phyloP scores from a whole-genome alignment of 371 early-diverging fungal genomes.

The Mucor irregularis region DNA sequence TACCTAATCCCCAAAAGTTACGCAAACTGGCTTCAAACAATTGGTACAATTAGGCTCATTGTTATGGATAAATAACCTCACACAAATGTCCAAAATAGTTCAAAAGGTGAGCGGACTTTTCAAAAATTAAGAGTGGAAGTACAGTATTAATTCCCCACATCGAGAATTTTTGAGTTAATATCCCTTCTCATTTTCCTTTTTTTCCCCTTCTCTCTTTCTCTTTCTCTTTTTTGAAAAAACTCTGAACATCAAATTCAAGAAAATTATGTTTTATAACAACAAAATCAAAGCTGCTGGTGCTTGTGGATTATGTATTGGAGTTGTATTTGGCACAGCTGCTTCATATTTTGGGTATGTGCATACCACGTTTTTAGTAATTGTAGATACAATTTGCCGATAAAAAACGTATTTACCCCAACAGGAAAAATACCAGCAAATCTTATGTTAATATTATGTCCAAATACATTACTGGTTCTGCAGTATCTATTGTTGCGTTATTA shows the following conservation, averaged over 20 bases:
- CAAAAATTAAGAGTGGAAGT: too few species aligned
- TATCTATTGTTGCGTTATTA: slow-evolving; percentile 16
- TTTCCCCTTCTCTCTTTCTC: background rate
- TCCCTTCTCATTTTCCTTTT: background rate
- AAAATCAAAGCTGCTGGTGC: background rate
- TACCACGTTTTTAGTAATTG: background rate
- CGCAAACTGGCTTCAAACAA: too few species aligned
- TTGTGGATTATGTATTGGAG: slow-evolving; percentile 20
- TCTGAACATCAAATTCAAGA: background rate
- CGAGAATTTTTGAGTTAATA: background rate
- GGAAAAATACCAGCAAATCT: background rate
- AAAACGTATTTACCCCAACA: background rate
- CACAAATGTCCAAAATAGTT: too few species aligned
- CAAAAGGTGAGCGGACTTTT: too few species aligned
- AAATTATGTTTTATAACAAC: background rate
- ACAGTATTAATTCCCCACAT: too few species aligned
- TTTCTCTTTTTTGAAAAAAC: background rate
- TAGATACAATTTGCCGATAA: too few species aligned
- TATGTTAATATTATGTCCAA: slow-evolving; percentile 3
- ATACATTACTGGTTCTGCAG: slow-evolving; percentile 14
- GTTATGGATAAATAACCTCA: too few species aligned
- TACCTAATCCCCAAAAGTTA: too few species aligned
- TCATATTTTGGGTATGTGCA: slow-evolving; percentile 9
- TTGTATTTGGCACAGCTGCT: slow-evolving; percentile 26
- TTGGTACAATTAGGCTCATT: too few species aligned